Base-by-base conservation (phyloP, 257 asterid genomes). In the Ophiorrhiza pumila region DNA sequence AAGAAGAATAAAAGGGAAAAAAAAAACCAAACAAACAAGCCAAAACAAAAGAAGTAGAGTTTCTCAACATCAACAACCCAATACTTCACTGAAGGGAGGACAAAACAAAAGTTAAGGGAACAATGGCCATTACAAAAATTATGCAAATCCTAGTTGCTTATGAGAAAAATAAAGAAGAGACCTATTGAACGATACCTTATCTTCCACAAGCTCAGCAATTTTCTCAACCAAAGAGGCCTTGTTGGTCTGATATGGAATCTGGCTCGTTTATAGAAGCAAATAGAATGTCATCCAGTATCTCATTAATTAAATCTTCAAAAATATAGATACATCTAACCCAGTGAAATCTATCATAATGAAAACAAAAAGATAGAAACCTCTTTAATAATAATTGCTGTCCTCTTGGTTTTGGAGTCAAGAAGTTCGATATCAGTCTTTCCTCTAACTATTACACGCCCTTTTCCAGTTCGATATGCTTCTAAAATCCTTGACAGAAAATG, bases 231-330 rank as follows among this genome's bases (percentile, higher is more conserved):
- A 96, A 50, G 97, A 87, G 20, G 99, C 97, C 85, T 95, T 91
- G 85, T 95, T 95, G 76, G 97, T 90, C 86, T 92, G 99, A 68
- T 95, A 95, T 20, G 99, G 98, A 71, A 95, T 83, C 99, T 95
- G 92, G 81, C 81, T 57, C 84, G 71, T 56, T 77, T 47, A 37
- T 42, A 71, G 71, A 71, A 70, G 76, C 37, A 53, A 59, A 78
- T 58, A 49, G 43, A 60, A 64, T 25, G 5, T 29, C 27, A 4
- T 14, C 22, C 58, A 29, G 42, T 69, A 42, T 7, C 10, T n/a
- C 4, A 20, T 47, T 45, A 59, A n/a, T 25, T 22, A 35, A 57
- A 42, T 53, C 25, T n/a, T 50, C 65, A 52, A 43, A 59, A 65
- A 13, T 13, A 29, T 22, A 46, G 11, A 58, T 42, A 17, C 15